Conservation (phyloP, 371 early-diverging fungal species). For the Mortierella polycephala region DNA sequence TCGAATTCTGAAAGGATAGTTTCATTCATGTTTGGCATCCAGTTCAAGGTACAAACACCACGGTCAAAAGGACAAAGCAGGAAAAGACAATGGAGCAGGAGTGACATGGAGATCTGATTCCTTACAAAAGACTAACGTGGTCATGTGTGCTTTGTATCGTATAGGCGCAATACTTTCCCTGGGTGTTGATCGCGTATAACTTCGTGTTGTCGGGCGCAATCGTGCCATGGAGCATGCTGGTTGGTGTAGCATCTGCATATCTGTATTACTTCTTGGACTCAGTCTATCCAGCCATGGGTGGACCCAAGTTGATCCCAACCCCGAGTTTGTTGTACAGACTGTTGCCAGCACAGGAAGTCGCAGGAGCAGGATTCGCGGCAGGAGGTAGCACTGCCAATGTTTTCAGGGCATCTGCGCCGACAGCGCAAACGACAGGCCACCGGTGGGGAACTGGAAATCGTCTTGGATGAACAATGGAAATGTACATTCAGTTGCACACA, state of each 20-base stretch:
- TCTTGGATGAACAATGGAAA: constrained; percentile 37
- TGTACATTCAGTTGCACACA: too few relatives aligned
- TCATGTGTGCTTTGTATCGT: not conserved
- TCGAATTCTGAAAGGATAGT: constrained; percentile 72
- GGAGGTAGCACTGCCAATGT: constrained; percentile 25
- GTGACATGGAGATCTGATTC: not conserved
- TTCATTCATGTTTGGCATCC: constrained; percentile 84
- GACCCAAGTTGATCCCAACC: constrained; percentile 64
- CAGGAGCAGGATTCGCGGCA: constrained; percentile 32
- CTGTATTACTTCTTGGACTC: constrained; percentile 65
- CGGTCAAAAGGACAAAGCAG: not conserved
- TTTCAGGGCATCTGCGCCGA: constrained; percentile 17
- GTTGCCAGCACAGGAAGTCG: constrained; percentile 56
- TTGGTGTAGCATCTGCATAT: constrained; percentile 66
- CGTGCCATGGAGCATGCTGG: constrained; percentile 55
- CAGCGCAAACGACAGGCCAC: constrained; percentile 49
- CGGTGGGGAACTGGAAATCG: constrained; percentile 62
- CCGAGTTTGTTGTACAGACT: constrained; percentile 60
- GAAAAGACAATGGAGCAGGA: not conserved
- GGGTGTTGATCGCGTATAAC: constrained; percentile 70
- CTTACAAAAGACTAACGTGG: too few relatives aligned
- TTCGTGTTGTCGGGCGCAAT: constrained; percentile 48
- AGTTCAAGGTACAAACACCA: constrained; percentile 74
- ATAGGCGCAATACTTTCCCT: constrained; percentile 79
- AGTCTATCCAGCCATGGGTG: constrained; percentile 67